phyloP scores from a whole-genome alignment of 768 basidiomycete genomes.

The Leccinum variicolor region DNA sequence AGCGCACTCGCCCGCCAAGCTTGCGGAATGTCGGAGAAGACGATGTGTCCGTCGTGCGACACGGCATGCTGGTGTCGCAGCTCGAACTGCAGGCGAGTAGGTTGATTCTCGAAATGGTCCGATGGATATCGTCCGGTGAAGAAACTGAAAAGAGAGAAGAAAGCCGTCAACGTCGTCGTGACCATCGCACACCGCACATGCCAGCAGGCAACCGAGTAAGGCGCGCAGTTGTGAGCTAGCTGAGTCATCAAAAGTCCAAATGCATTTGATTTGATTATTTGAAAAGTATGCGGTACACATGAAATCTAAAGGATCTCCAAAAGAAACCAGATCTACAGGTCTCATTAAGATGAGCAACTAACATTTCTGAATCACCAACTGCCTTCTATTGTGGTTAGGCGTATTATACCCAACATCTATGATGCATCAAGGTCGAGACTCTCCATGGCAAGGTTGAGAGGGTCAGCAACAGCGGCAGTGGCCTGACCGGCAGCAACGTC shows the following conservation, averaged over 20 bases:
- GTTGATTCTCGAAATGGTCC: background rate
- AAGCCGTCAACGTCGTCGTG: slow-evolving; percentile 42
- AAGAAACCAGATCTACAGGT: background rate
- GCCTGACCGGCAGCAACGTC: slow-evolving; percentile 35
- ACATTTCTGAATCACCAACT: background rate
- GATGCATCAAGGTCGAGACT: slow-evolving; percentile 33
- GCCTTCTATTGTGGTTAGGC: slow-evolving; percentile 3
- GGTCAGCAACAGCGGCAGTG: slow-evolving; percentile 43
- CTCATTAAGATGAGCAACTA: slow-evolving; percentile 5
- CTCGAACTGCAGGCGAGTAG: slow-evolving; percentile 42
- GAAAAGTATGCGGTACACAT: background rate
- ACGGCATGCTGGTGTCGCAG: slow-evolving; percentile 62
- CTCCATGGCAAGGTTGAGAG: slow-evolving; percentile 65
- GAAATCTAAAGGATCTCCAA: background rate
- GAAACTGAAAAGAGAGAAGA: slow-evolving; percentile 40
- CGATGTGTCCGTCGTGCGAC: slow-evolving; percentile 43
- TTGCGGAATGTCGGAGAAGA: slow-evolving; percentile 49
- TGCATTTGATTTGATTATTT: background rate
- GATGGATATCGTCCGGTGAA: slow-evolving; percentile 10
- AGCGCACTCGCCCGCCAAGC: slow-evolving; percentile 7
- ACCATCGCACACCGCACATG: slow-evolving; percentile 28
- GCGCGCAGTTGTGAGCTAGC: background rate
- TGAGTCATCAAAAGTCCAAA: slow-evolving; percentile 18
- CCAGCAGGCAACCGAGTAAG: background rate
- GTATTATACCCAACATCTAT: slow-evolving; percentile 12